Base-by-base conservation (phyloP, 2,329 filamentous ascomycete genomes). In the Huntiella decipiens region DNA sequence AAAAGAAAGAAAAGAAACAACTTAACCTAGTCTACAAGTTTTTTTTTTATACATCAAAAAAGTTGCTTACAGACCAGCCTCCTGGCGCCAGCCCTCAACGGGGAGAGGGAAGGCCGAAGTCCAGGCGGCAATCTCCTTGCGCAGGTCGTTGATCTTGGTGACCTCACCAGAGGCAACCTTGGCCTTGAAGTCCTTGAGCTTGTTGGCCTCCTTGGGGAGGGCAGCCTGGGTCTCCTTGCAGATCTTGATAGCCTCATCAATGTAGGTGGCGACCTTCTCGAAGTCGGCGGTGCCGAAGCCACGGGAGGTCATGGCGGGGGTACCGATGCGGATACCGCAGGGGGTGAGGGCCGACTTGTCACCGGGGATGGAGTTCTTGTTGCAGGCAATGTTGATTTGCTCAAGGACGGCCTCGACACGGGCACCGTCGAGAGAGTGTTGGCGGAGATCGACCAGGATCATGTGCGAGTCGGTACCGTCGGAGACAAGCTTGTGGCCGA, bases 131-230 rank as follows among this genome's bases (percentile, higher is more conserved):
- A 98, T 86, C 73, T 96, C 88, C 69, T 85, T 81, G 70, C 79
- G 82, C 61, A 94, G 73, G 55, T 72, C 74, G 61, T 82, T 78
- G 66, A 98, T 88, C 70, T 87, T 82, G 51, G 74, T 65, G 42
- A 93, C 71, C 58, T 80, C 74, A 53, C 85, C 87, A 54, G 71
- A 67, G 49, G 82, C 75, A 51, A 94, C 84, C 74, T 85, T 88
- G 61, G 77, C 78, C 74, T 88, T 92, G 81, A 98, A 96, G 72
- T 98, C 91, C 79, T 96, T 96, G 64, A 93, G 83, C 78, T 92
- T 95, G 78, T 96, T 98, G 58, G 84, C 85, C 65, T 91, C 82
- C 77, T 95, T 95, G 63, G 91, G 88, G 17, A 96, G 75, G 53
- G 72, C 68, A 50, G 61, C 70, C 71, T 96, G 91, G 56, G 93